Conservation (phyloP, 306 rosid species). For the Medicago truncatula region DNA sequence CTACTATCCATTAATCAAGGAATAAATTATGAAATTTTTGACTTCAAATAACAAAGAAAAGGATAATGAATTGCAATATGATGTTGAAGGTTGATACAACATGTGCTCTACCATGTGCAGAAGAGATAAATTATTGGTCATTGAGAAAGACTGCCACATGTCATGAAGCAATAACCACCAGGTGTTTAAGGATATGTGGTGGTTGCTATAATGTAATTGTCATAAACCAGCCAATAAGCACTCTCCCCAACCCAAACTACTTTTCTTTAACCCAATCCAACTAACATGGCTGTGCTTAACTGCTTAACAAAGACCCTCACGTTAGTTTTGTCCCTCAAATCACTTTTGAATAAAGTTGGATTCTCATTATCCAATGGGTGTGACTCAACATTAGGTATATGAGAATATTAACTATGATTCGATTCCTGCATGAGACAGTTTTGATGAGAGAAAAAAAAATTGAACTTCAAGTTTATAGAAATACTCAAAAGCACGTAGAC, state of each 20-base stretch:
- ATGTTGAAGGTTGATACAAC: conserved; percentile 53
- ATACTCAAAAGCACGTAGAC: too few species aligned
- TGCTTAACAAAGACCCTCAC: conserved; percentile 62
- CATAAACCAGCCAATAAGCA: conserved; percentile 44
- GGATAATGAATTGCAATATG: conserved; percentile 5
- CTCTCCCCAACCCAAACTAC: conserved; percentile 23
- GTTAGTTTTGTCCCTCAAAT: conserved; percentile 46
- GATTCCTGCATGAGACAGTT: too few species aligned
- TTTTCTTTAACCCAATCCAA: conserved; percentile 34
- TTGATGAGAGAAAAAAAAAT: too few species aligned
- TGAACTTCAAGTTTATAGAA: too few species aligned
- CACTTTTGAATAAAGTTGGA: conserved; percentile 40
- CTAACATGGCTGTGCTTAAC: conserved; percentile 62
- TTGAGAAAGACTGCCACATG: conserved; percentile 50
- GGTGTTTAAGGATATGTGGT: conserved; percentile 37
- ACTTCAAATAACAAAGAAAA: neutral
- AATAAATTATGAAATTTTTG: conserved; percentile 28
- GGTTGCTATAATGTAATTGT: conserved; percentile 59
- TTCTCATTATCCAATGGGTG: neutral
- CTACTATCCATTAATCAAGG: conserved; percentile 42
- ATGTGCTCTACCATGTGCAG: conserved; percentile 56
- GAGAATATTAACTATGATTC: too few species aligned
- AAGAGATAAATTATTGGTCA: conserved; percentile 37
- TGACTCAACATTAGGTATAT: neutral
- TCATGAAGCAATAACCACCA: conserved; percentile 33